These are phyloP conservation scores for Leonotis leonurus DNA, from an alignment of 257 asterid genomes.

Conservation along the genomic window DNA sequence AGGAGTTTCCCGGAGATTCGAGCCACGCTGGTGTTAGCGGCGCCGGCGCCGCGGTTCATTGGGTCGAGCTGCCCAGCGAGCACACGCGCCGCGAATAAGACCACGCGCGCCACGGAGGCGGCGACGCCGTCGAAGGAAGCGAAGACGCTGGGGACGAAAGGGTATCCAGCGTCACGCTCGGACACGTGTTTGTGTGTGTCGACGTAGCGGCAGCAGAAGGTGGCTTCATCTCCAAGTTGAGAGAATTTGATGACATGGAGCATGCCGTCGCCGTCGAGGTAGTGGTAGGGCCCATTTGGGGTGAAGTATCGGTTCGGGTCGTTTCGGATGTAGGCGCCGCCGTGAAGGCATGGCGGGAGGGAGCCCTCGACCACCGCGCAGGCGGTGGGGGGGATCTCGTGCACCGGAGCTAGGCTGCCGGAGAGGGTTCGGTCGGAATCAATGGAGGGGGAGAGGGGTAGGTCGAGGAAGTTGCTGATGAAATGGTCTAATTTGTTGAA, in stretches of 20 bases:
- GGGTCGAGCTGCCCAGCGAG: slow-evolving; percentile 29
- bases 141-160: slow-evolving; percentile 32
- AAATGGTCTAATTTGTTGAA: no score
- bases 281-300: no score
- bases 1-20: slow-evolving; percentile 30
- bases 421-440: no score
- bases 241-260: background rate
- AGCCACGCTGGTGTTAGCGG: slow-evolving; percentile 47
- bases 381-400: no score
- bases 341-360: no score
- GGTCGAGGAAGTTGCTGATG: no score
- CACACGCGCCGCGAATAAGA: slow-evolving; percentile 14
- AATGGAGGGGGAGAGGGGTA: no score
- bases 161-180: slow-evolving; percentile 23
- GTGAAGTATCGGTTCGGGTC: no score
- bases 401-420: no score
- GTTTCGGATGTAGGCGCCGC: no score
- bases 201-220: slow-evolving; percentile 53
- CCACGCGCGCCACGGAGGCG: slow-evolving; percentile 23
- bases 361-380: no score
- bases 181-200: slow-evolving; percentile 32
- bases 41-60: slow-evolving; percentile 25
- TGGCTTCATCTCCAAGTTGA: slow-evolving; percentile 37
- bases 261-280: no score
- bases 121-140: slow-evolving; percentile 35